These are phyloP conservation scores for Sporothrix brunneoviolacea DNA, from an alignment of 2,329 filamentous ascomycete genomes.

Conservation along the genomic window DNA sequence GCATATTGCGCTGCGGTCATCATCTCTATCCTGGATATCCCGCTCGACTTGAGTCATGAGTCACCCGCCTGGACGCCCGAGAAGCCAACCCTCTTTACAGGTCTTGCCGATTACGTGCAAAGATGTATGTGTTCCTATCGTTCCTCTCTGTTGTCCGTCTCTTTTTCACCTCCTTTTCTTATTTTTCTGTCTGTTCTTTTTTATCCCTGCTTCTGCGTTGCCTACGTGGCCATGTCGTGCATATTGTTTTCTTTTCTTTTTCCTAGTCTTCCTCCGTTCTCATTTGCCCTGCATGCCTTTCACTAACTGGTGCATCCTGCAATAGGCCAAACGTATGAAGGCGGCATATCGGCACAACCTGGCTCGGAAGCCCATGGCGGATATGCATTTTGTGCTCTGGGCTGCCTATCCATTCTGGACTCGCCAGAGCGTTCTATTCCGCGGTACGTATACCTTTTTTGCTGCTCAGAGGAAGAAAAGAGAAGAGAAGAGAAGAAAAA, in stretches of 20 bases:
- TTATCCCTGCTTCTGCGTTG: background rate
- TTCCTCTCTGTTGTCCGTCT: conserved; percentile 15
- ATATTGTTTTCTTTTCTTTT: conserved; percentile 1
- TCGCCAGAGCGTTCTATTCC: conserved; percentile 67
- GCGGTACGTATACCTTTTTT: conserved; percentile 43
- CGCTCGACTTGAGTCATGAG: conserved; percentile 67
- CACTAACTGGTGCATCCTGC: background rate
- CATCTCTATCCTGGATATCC: conserved; percentile 73
- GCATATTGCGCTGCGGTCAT: conserved; percentile 87
- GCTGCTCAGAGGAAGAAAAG: background rate
- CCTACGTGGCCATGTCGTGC: conserved; percentile 12
- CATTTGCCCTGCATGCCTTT: conserved; percentile 9
- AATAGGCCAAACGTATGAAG: conserved; percentile 84
- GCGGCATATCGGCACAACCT: conserved; percentile 80
- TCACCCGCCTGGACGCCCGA: conserved; percentile 61
- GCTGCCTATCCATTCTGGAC: conserved; percentile 79
- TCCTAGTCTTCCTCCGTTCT: background rate
- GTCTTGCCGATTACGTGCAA: conserved; percentile 72
- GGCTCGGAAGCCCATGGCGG: conserved; percentile 90
- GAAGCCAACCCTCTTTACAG: conserved; percentile 58
- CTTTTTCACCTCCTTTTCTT: background rate
- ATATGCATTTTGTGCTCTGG: conserved; percentile 91
- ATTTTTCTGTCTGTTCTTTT: background rate
- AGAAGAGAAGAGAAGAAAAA: background rate
- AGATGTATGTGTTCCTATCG: conserved; percentile 54